Evolutionary conservation across 2,329 filamentous ascomycete species (phyloP).

Genomic region (Penicillium expansum): DNA sequence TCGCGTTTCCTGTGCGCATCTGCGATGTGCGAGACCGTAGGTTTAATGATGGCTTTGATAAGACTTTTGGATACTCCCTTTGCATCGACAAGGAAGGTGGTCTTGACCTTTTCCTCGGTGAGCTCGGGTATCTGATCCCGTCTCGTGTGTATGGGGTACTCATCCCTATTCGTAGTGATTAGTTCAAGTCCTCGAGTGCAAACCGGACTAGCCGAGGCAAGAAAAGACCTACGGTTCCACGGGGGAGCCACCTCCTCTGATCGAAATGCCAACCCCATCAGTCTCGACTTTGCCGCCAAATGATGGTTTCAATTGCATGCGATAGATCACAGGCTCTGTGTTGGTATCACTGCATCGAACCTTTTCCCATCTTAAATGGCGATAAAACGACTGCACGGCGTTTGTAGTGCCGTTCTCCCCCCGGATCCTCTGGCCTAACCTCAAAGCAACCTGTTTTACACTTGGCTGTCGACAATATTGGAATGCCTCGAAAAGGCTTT

Average conservation of each 20-base stretch:
- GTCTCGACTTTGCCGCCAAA: neutral
- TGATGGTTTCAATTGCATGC: neutral
- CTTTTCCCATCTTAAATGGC: neutral
- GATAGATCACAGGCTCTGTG: neutral
- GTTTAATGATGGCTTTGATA: slow-evolving; percentile 11
- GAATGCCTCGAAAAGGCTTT: neutral
- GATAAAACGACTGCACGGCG: slow-evolving; percentile 5
- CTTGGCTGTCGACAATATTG: neutral
- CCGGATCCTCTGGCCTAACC: neutral
- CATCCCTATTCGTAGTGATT: neutral
- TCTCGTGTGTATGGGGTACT: neutral
- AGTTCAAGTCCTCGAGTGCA: neutral
- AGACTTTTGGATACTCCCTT: neutral
- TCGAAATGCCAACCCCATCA: neutral
- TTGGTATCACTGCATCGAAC: neutral
- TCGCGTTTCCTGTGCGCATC: neutral
- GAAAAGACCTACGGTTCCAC: neutral
- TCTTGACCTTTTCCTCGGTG: neutral
- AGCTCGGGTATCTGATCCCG: neutral
- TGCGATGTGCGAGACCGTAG: slow-evolving; percentile 7
- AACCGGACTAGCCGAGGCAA: neutral
- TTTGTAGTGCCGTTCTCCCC: neutral
- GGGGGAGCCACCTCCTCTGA: neutral
- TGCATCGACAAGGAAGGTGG: neutral
- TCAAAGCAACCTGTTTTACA: neutral